These are phyloP conservation scores for Phytophthora palmivora DNA, from an alignment of 352 stramenopile species.

Conservation along the genomic window DNA sequence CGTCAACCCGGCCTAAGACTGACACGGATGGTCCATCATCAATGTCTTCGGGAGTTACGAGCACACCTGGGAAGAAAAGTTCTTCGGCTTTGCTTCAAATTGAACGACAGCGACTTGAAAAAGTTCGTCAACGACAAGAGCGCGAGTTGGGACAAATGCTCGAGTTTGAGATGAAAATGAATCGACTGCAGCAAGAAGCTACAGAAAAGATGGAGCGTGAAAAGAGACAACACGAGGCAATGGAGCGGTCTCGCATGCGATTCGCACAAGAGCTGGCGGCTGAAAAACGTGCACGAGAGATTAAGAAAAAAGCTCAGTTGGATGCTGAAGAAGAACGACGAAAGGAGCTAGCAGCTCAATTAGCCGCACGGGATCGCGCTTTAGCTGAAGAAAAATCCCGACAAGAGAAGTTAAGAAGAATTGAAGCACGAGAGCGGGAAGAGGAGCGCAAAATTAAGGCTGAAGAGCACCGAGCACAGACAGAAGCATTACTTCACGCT, in stretches of 20 bases:
- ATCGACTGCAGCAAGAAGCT: slow-evolving; percentile 79
- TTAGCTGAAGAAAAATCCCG: slow-evolving; percentile 81
- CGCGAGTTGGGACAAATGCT: slow-evolving; percentile 91
- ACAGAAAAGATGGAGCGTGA: slow-evolving; percentile 75
- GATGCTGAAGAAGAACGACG: slow-evolving; percentile 85
- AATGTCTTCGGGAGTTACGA: slow-evolving; percentile 16
- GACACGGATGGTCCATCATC: slow-evolving; percentile 6
- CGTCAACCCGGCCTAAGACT: slow-evolving; percentile 1
- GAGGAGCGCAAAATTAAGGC: slow-evolving; percentile 80
- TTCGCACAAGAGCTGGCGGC: slow-evolving; percentile 75
- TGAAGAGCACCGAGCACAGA: slow-evolving; percentile 71
- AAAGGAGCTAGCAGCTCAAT: slow-evolving; percentile 65
- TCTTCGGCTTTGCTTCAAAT: slow-evolving; percentile 65
- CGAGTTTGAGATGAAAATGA: slow-evolving; percentile 93
- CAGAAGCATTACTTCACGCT: slow-evolving; percentile 59
- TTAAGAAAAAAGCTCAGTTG: slow-evolving; percentile 84
- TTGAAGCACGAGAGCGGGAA: slow-evolving; percentile 75
- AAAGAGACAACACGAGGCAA: slow-evolving; percentile 67
- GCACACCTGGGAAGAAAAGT: slow-evolving; percentile 28
- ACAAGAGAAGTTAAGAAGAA: slow-evolving; percentile 66
- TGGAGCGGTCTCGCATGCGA: slow-evolving; percentile 68
- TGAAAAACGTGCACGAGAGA: slow-evolving; percentile 77
- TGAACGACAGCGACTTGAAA: slow-evolving; percentile 75
- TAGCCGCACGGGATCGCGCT: slow-evolving; percentile 76
- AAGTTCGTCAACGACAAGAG: slow-evolving; percentile 78